phyloP scores from a whole-genome alignment of 257 asterid genomes.

The Fraxinus pennsylvanica region DNA sequence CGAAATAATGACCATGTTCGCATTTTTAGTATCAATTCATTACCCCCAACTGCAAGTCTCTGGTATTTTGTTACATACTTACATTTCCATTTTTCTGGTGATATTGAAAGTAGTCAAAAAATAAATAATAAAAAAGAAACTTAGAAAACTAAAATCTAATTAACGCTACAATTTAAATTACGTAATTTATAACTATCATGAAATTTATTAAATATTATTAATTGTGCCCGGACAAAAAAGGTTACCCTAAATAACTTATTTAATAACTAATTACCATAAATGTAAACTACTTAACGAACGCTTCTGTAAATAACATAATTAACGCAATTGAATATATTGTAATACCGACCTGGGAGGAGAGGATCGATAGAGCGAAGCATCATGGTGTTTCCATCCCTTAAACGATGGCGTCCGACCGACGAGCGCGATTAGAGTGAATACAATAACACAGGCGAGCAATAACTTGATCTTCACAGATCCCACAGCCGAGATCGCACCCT shows the following conservation, averaged over 20 bases:
- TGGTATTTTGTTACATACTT: background rate
- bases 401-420: constrained; percentile 56
- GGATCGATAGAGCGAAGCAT: constrained; percentile 37
- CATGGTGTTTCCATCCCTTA: constrained; percentile 50
- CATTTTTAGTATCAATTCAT: background rate
- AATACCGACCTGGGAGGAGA: constrained; percentile 43
- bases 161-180: background rate
- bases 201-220: background rate
- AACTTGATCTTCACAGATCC: constrained; percentile 74
- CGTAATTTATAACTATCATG: background rate
- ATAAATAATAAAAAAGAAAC: background rate
- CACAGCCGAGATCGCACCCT: constrained; percentile 58
- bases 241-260: constrained; percentile 17
- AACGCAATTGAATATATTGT: constrained; percentile 4
- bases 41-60: background rate
- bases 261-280: constrained; percentile 8
- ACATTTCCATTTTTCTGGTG: background rate
- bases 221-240: background rate
- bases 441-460: constrained; percentile 48
- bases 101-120: background rate
- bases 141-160: background rate
- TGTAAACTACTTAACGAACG: constrained; percentile 14
- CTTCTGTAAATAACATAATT: constrained; percentile 10
- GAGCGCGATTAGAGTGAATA: constrained; percentile 47
- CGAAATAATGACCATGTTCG: background rate